phyloP scores from a whole-genome alignment of 352 stramenopile genomes.

The Elongisporangium prolatum region DNA sequence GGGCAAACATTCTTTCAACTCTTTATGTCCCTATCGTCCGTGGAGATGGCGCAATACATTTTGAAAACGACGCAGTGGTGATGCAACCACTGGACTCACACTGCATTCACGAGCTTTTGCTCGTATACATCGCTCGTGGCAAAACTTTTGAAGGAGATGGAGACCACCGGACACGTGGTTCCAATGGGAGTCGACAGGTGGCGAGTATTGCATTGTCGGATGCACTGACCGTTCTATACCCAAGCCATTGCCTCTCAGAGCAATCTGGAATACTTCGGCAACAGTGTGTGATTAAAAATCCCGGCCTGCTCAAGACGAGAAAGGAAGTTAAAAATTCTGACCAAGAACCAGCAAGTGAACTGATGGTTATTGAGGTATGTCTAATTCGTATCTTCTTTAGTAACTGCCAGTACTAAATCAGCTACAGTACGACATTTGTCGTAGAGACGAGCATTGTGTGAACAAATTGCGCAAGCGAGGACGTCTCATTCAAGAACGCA shows the following conservation, averaged over 20 bases:
- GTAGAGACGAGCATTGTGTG: not conserved
- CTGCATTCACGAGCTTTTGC: conserved; percentile 12
- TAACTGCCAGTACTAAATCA: not conserved
- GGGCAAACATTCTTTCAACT: conserved; percentile 5
- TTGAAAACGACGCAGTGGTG: not conserved
- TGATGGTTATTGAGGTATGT: not conserved
- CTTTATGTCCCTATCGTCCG: conserved; percentile 11
- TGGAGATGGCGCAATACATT: not conserved
- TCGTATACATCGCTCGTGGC: conserved; percentile 12
- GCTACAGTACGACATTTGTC: not conserved
- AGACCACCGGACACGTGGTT: not conserved
- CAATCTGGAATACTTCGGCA: not conserved
- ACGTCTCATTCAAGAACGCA: not conserved
- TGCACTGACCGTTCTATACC: conserved; percentile 8
- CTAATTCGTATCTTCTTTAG: not conserved
- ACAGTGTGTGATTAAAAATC: conserved; percentile 12
- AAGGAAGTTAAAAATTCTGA: not conserved
- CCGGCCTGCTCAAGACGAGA: conserved; percentile 1
- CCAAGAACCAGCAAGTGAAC: not conserved
- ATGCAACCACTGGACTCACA: conserved; percentile 7
- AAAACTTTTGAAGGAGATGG: not conserved
- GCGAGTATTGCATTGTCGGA: conserved; percentile 10
- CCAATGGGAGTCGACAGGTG: not conserved
- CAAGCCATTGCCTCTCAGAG: not conserved
- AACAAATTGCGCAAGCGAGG: conserved; percentile 1